Conservation (phyloP, 352 stramenopile species). For the Pythium folliculosum region DNA sequence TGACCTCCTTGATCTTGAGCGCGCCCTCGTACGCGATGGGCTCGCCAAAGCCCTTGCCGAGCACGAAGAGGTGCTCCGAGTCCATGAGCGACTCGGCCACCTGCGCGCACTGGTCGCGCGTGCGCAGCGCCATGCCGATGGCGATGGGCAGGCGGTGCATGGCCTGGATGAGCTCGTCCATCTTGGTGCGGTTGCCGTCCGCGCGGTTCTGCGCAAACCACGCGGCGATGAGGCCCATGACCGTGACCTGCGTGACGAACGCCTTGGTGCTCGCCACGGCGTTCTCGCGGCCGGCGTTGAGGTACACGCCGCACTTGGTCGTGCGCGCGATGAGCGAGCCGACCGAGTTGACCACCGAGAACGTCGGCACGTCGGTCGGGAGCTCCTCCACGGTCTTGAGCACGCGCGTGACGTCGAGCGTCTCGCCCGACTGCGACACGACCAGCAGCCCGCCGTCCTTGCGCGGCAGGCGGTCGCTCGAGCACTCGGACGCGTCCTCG, state of each 20-base stretch:
- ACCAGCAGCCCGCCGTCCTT: conserved; percentile 92
- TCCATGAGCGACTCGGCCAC: conserved; percentile 88
- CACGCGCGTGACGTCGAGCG: conserved; percentile 95
- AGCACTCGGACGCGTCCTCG: conserved; percentile 91
- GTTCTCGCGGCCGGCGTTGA: conserved; percentile 98
- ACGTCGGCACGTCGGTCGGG: conserved; percentile 66
- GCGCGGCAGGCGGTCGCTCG: conserved; percentile 88
- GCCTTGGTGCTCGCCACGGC: conserved; percentile 99
- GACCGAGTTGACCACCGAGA: conserved; percentile 98
- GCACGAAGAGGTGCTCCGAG: conserved; percentile 95
- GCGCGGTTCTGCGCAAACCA: conserved; percentile 92
- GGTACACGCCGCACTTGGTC: conserved; percentile 95
- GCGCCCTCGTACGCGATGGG: conserved; percentile 97
- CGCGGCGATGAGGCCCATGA: conserved; percentile 88
- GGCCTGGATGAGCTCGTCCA: conserved; percentile 91
- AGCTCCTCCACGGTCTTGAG: conserved; percentile 88
- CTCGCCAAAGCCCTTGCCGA: conserved; percentile 94
- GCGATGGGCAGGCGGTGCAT: conserved; percentile 97
- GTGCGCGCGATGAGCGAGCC: conserved; percentile 96
- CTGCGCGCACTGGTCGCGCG: conserved; percentile 88
- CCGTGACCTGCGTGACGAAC: conserved; percentile 97
- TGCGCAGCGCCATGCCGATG: conserved; percentile 97
- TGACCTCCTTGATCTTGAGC: conserved; percentile 99
- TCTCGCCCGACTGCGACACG: conserved; percentile 98
- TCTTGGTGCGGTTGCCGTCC: conserved; percentile 84